These are phyloP conservation scores for Claviceps citrina DNA, from an alignment of 2,329 filamentous ascomycete genomes.

Conservation along the genomic window DNA sequence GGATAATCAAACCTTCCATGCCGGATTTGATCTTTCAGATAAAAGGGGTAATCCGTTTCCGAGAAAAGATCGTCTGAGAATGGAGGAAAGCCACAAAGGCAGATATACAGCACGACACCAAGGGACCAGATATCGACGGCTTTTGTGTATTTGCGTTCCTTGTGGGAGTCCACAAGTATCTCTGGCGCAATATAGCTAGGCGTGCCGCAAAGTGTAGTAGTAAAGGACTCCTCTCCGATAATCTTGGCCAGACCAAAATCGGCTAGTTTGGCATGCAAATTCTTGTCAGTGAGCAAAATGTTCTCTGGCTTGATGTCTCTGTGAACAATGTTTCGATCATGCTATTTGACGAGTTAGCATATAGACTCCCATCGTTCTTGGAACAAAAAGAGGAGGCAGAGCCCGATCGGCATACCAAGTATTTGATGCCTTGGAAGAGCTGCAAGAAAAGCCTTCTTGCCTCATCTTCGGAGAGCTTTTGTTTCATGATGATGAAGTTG, in stretches of 20 bases:
- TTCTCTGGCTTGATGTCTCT: conserved; percentile 97
- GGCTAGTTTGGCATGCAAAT: conserved; percentile 76
- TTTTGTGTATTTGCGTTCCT: conserved; percentile 77
- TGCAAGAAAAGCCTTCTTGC: conserved; percentile 78
- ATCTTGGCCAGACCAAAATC: conserved; percentile 98
- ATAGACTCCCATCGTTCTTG: not conserved
- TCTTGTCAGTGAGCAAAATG: conserved; percentile 73
- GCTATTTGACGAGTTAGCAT: conserved; percentile 36
- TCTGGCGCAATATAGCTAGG: conserved; percentile 94
- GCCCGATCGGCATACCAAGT: conserved; percentile 49
- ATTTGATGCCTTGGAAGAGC: conserved; percentile 86
- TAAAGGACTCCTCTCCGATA: conserved; percentile 95
- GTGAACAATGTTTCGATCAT: conserved; percentile 93
- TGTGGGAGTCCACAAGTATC: conserved; percentile 70
- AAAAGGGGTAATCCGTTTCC: conserved; percentile 70
- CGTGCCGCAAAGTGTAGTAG: conserved; percentile 90
- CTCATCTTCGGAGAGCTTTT: conserved; percentile 73
- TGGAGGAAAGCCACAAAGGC: conserved; percentile 87
- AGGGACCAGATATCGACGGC: conserved; percentile 95
- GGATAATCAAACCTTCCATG: conserved; percentile 84
- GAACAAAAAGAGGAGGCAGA: too few species aligned
- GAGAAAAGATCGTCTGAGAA: conserved; percentile 89
- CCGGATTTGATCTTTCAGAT: conserved; percentile 77
- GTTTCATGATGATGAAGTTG: conserved; percentile 82
- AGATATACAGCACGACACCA: conserved; percentile 96